A percentile compares a stretch with the other conserved stretches of the same genome.
phyloP scores from a whole-genome alignment of 2,329 filamentous ascomycete species.

The Zasmidium citrigriseum region DNA sequence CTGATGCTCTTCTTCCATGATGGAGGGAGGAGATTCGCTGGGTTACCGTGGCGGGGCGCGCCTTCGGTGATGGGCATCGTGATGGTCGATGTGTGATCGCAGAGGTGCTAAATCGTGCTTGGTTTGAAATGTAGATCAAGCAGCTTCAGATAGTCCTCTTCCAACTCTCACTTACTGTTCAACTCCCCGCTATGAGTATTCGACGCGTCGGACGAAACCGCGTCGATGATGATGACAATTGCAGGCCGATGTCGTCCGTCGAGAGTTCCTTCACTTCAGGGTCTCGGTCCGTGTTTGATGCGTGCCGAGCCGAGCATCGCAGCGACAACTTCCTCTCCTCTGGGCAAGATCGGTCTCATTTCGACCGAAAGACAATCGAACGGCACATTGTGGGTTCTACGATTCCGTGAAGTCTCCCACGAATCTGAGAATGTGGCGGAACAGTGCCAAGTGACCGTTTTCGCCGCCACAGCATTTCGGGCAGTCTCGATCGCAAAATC shows the following conservation, averaged over 20 bases:
- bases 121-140: too few species aligned
- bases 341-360: too few species aligned
- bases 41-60: conserved; percentile 58
- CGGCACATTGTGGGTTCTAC: too few species aligned
- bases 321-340: neutral
- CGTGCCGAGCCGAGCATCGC: neutral
- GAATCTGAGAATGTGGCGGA: too few species aligned
- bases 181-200: neutral
- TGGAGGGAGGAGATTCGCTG: conserved; percentile 75
- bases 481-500: too few species aligned
- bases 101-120: too few species aligned
- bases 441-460: too few species aligned
- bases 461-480: too few species aligned
- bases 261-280: neutral
- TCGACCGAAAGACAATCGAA: too few species aligned
- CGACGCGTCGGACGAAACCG: conserved; percentile 1
- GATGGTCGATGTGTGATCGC: conserved; percentile 3
- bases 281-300: neutral
- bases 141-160: too few species aligned
- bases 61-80: conserved; percentile 48
- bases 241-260: conserved; percentile 3
- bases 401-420: too few species aligned
- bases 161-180: conserved; percentile 2
- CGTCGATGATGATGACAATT: conserved; percentile 3
- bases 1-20: conserved; percentile 81